Conservation (phyloP, 176 grass and related monocot species). For the Tuctoria greenei region DNA sequence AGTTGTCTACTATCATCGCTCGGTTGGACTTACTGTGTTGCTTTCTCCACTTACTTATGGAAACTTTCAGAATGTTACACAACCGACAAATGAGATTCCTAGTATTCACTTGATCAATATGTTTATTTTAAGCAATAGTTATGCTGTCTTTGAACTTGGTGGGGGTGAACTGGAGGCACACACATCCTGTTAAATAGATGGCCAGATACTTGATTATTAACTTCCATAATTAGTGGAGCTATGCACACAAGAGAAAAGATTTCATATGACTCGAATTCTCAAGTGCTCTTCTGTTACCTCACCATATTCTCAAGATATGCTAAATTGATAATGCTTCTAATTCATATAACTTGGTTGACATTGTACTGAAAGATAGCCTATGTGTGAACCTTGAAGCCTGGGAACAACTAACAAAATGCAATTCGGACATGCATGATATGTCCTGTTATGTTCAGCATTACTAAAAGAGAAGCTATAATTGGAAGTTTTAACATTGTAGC, state of each 20-base stretch:
- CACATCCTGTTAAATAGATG: constrained; percentile 9
- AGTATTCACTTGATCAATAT: neutral
- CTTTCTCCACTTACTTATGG: neutral
- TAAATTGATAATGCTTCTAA: constrained; percentile 11
- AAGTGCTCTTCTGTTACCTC: neutral
- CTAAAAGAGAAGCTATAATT: neutral
- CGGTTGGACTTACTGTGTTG: neutral
- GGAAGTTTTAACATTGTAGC: neutral
- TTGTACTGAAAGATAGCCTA: neutral
- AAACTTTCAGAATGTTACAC: neutral
- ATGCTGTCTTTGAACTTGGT: neutral
- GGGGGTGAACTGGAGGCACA: neutral
- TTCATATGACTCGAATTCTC: neutral
- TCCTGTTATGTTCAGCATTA: neutral
- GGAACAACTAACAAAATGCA: neutral
- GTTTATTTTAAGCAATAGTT: neutral
- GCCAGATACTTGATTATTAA: neutral
- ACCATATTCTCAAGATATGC: neutral
- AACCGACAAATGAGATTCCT: neutral
- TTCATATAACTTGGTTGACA: neutral
- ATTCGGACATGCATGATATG: constrained; percentile 1
- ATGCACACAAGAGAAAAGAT: neutral
- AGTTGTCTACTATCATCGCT: constrained; percentile 10
- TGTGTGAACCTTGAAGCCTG: neutral
- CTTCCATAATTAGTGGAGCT: neutral